Percentiles rank a stretch among this genome's conserved stretches.
Conservation (phyloP, 192 early-diverging fungal species). For the Entomortierella lignicola region DNA sequence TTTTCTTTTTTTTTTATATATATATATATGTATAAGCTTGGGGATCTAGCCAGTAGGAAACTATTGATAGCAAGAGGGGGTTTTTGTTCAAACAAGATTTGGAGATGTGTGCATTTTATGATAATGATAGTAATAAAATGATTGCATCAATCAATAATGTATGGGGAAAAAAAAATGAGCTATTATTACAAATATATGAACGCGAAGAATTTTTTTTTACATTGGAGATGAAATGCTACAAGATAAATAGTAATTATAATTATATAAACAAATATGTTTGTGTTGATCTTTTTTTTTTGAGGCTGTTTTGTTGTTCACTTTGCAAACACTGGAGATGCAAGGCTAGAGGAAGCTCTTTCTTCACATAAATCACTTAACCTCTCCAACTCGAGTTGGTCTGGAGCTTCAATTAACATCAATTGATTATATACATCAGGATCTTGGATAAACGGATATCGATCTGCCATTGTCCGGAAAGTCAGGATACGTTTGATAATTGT, state of each 20-base stretch:
- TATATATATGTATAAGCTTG: too few relatives aligned
- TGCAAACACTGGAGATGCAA: slow-evolving; percentile 14
- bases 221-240: too few relatives aligned
- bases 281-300: neutral
- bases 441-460: slow-evolving; percentile 61
- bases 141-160: too few relatives aligned
- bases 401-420: slow-evolving; percentile 38
- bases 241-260: too few relatives aligned
- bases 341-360: slow-evolving; percentile 11
- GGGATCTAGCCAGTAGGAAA: too few relatives aligned
- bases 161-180: too few relatives aligned
- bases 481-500: slow-evolving; percentile 68
- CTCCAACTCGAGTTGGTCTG: slow-evolving; percentile 24
- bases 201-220: too few relatives aligned
- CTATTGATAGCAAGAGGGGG: too few relatives aligned
- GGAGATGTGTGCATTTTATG: neutral
- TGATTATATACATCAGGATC: slow-evolving; percentile 51
- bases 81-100: neutral
- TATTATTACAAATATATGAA: too few relatives aligned
- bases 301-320: slow-evolving; percentile 1
- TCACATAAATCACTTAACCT: slow-evolving; percentile 49
- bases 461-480: slow-evolving; percentile 63
- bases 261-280: too few relatives aligned
- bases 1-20: too few relatives aligned
- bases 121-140: too few relatives aligned